phyloP scores from a whole-genome alignment of 768 basidiomycete genomes.

The Phlebiopsis gigantea region DNA sequence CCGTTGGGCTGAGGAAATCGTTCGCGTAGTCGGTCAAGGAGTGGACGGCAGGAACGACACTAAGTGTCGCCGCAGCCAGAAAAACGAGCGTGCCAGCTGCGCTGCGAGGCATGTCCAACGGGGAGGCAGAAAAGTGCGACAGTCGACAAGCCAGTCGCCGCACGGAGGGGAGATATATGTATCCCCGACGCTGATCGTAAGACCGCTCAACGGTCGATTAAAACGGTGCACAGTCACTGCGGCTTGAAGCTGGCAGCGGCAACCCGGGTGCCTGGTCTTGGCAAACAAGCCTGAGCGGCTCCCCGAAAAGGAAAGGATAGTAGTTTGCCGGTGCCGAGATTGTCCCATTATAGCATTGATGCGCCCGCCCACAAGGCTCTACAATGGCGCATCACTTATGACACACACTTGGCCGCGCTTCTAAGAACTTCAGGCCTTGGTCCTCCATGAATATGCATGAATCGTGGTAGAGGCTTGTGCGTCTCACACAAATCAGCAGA shows the following conservation, averaged over 20 bases:
- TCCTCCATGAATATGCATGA: too few species aligned
- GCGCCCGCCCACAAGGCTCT: background rate
- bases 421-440: too few species aligned
- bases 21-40: constrained; percentile 43
- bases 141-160: background rate
- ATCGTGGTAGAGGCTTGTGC: too few species aligned
- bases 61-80: background rate
- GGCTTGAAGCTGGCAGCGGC: background rate
- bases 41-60: constrained; percentile 12
- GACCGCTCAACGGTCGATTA: background rate
- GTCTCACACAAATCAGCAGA: too few species aligned
- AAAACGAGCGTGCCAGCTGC: background rate
- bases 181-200: background rate
- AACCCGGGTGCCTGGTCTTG: background rate
- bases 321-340: background rate
- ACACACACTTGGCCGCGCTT: too few species aligned
- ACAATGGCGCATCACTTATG: background rate
- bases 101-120: background rate
- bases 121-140: background rate
- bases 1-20: constrained; percentile 50
- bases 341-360: background rate
- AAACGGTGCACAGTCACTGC: background rate
- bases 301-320: background rate
- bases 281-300: background rate
- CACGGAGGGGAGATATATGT: background rate